Conservation (phyloP, 768 basidiomycete genomes). For the Dendrothele bispora region DNA sequence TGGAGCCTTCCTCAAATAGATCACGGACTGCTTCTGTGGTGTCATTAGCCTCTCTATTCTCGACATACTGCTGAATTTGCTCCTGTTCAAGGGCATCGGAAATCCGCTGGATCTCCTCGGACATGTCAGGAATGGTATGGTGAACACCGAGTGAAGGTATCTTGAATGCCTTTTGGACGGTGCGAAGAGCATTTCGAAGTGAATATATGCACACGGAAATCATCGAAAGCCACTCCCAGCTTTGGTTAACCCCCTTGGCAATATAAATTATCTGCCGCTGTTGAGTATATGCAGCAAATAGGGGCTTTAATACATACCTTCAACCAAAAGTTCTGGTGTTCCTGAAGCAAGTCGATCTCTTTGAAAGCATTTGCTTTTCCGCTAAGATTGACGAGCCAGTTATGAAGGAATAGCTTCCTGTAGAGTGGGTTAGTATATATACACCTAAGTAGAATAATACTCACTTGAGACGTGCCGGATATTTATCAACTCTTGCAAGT, state of each 20-base stretch:
- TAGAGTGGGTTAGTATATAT: neutral
- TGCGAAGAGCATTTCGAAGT: slow-evolving; percentile 11
- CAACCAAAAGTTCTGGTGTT: slow-evolving; percentile 16
- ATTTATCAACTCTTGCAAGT: neutral
- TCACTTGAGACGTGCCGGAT: neutral
- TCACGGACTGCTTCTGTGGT: slow-evolving; percentile 2
- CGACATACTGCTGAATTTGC: slow-evolving; percentile 8
- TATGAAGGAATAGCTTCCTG: slow-evolving; percentile 11
- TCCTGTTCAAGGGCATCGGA: slow-evolving; percentile 6
- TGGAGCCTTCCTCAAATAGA: slow-evolving; percentile 9
- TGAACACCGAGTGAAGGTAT: slow-evolving; percentile 6
- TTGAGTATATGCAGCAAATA: too few relatives aligned
- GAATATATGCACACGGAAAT: slow-evolving; percentile 14
- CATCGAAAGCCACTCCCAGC: slow-evolving; percentile 13
- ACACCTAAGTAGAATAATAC: neutral
- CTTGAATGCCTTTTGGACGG: slow-evolving; percentile 9
- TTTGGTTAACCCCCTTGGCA: slow-evolving; percentile 8
- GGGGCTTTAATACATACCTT: slow-evolving; percentile 18
- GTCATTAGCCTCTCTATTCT: slow-evolving; percentile 3
- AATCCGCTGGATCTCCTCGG: slow-evolving; percentile 4
- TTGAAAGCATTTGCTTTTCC: slow-evolving; percentile 17
- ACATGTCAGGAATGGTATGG: slow-evolving; percentile 11
- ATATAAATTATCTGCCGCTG: slow-evolving; percentile 9
- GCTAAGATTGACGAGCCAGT: slow-evolving; percentile 23
- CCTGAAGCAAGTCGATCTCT: slow-evolving; percentile 21